Evolutionary conservation across 2,329 filamentous ascomycete species (phyloP), one percentile per base, ranked within the genome.

Genomic region (Fusarium sp.): DNA sequence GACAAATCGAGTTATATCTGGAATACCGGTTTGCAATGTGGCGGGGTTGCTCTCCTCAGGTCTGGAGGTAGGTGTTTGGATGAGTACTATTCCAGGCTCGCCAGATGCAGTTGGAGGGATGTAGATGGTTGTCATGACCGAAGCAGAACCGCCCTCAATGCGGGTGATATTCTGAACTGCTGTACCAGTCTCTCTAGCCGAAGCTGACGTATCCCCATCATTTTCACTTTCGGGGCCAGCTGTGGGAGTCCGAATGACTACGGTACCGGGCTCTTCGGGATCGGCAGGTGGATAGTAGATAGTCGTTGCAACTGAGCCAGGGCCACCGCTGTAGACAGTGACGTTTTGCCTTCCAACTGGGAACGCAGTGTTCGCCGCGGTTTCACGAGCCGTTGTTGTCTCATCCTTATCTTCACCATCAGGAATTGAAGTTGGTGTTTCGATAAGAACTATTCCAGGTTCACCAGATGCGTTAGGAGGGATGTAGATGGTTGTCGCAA

Each of bases 231-330:
- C 29, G 9, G 43, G 17, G 6, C 9, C n/a, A 14, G 40, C n/a
- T 4, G 62, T 66, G 5, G 63, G 63, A 0, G 63, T 66, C 6
- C 63, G 36, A 3, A 66, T 29, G 0, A 66, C 36, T 4, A 66
- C 27, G 0, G 63, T 63, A 1, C 63, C 63, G 0, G 62, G 17
- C 3, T n/a, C 48, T 3, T 37, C 18, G 0, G 29, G 33, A 4
- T 27, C n/a, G 5, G 46, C 41, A 23, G 58, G 58, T 2, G 63
- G 55, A 8, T n/a, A 27, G 8, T 66, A 66, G 2, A 60, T 51
- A 1, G 62, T 66, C 3, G 45, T 48, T 3, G 27, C 39, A n/a
- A 21, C 49, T 2, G 62, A 13, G 2, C 25, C 62, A 5, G 62
- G 13, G 0, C 55, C 63, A 2, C 62, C 63, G 8, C n/a, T 55